Base-by-base conservation (phyloP, 2,329 filamentous ascomycete species). In the Colletotrichum eleusines region DNA sequence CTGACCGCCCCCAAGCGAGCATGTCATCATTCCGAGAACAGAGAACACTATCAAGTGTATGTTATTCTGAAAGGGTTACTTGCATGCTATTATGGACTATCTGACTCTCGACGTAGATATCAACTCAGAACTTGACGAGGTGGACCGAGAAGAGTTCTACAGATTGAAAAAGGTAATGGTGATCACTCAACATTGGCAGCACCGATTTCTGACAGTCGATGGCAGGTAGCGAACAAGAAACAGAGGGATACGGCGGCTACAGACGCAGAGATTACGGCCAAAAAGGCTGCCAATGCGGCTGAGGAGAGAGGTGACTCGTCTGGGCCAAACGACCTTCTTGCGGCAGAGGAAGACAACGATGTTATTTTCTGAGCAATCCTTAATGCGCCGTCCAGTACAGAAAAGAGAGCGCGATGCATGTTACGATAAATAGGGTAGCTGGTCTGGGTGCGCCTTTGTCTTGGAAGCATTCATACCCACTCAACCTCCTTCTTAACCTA, bases 41-140 rank as follows among this genome's bases (percentile, higher is more conserved):
- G 96, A 99, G 81, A 99, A 98, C 78, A 99, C 96, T n/a, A 99
- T 99, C 85, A 98, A 97, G 84, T 99, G 91, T 91, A 84, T 75
- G 88, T 77, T 51, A 23, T 44, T 53, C 14, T 9, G 2, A 23
- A 44, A 54, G 14, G n/a, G 11, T 38, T 2, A 26, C 8, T 40
- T 3, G 18, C 11, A 12, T 26, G 11, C 18, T 7, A 9, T 31
- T 20, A 35, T 7, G 8, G 48, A 14, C 26, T 26, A 31, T n/a
- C 74, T 73, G 23, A 75, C 38, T 6, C n/a, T 14, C 8, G n/a
- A 31, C 38, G 6, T 69, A 92, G 90, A 98, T 79, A 98, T 98
- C 87, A 98, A 98, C 84, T 97, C 95, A 1, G 96, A 99, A 81
- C 89, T 99, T 20, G 96, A 99, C 79, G 96, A 99, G 83, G 87